Percentiles rank a stretch among this genome's conserved stretches.
Conservation (phyloP, 1,139 yeast species). For the Geotrichum candidum region DNA sequence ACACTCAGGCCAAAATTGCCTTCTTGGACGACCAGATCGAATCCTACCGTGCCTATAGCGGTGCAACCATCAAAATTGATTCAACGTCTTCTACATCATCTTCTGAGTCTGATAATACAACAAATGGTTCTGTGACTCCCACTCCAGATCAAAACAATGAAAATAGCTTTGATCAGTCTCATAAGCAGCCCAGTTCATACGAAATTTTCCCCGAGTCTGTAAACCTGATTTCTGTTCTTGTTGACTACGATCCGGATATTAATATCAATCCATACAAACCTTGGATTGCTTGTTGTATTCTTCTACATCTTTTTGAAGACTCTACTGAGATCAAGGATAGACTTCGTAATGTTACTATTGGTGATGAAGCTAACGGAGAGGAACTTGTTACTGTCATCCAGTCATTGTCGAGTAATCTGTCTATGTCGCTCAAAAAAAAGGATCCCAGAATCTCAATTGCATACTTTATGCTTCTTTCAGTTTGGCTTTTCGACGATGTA, state of each 20-base stretch:
- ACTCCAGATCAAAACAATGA: slow-evolving; percentile 5
- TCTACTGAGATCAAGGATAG: slow-evolving; percentile 44
- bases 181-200: slow-evolving; percentile 12
- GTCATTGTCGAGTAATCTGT: slow-evolving; percentile 69
- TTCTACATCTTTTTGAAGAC: slow-evolving; percentile 60
- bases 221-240: slow-evolving; percentile 61
- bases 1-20: slow-evolving; percentile 50
- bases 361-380: slow-evolving; percentile 59
- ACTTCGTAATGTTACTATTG: slow-evolving; percentile 55
- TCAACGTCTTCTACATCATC: slow-evolving; percentile 6
- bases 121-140: slow-evolving; percentile 5
- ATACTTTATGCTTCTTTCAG: slow-evolving; percentile 65
- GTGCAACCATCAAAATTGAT: slow-evolving; percentile 13
- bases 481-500: slow-evolving; percentile 76
- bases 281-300: slow-evolving; percentile 75
- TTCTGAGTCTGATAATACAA: slow-evolving; percentile 15
- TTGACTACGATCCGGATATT: slow-evolving; percentile 72
- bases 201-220: slow-evolving; percentile 24
- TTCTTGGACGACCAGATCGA: slow-evolving; percentile 63
- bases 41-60: slow-evolving; percentile 35
- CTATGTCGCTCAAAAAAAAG: slow-evolving; percentile 54
- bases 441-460: slow-evolving; percentile 79
- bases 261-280: slow-evolving; percentile 77
- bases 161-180: background rate
- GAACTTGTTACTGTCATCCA: slow-evolving; percentile 72